Evolutionary conservation across 148 eudicot genomes (phyloP), one percentile per base, ranked within the genome.

Genomic region (Nyssa sinensis): DNA sequence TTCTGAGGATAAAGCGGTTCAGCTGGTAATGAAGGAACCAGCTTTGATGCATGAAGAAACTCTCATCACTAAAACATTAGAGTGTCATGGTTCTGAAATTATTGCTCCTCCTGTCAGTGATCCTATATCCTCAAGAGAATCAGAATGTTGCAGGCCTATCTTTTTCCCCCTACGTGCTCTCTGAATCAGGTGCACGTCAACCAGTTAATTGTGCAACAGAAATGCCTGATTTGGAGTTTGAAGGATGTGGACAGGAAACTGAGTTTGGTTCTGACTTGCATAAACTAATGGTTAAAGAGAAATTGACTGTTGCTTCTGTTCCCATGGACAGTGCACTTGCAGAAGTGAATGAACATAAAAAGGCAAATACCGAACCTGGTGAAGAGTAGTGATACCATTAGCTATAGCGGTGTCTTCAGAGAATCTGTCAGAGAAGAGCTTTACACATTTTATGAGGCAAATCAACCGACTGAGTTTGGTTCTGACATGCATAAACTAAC

Each of bases 391-490:
- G 78, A 72, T 74, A 64, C 44, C 63, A 74, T 44, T 37, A 81
- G 60, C 73, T 62, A 9, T 64, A 21, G 63, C 79, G 60, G 74
- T 27, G 72, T 63, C 64, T 63, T 73, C 10, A 75, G 49, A 60
- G 77, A 81, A 35, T 73, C 82, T 77, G 72, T 60, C 31, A 84
- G 87, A 70, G 82, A 79, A 76, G 96, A 79, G 65, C 90, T 92
- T 61, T 75, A 92, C 74, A 77, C 86, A 74, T 85, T 87, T 74
- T 81, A 85, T 75, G 94, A 79, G 78, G 73, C 80, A 65, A 68
- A 76, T 64, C 62, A 68, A 35, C 70, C n/a, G n/a, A 53, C 67
- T 71, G 84, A 79, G 77, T 74, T 68, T 66, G 74, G 69, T 72
- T 51, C 67, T 44, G 71, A 55, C 13, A 65, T 79, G 64, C 53